phyloP scores from a whole-genome alignment of 148 eudicot species.

The Salicornia ramosissima region DNA sequence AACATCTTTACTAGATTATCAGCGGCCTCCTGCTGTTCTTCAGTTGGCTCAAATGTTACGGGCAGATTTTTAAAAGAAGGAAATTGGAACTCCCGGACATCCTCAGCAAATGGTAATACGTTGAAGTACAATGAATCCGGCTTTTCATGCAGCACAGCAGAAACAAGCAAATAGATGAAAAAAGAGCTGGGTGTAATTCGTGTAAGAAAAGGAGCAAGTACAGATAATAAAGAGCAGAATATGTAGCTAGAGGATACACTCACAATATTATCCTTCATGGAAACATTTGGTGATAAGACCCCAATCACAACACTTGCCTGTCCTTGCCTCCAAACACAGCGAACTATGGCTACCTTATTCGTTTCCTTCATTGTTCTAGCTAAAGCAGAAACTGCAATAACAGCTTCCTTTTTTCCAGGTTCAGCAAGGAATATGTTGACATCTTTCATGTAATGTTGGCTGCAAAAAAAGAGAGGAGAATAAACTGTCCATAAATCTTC shows the following conservation, averaged over 20 bases:
- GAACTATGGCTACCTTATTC: conserved; percentile 85
- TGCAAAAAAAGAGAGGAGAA: conserved; percentile 25
- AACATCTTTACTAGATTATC: conserved; percentile 85
- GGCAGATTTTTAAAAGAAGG: conserved; percentile 86
- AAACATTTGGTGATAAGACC: conserved; percentile 80
- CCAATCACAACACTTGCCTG: conserved; percentile 83
- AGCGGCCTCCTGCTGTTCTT: conserved; percentile 77
- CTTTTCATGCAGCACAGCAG: conserved; percentile 41
- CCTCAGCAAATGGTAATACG: conserved; percentile 92
- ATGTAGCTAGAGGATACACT: conserved; percentile 26
- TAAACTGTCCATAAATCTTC: background rate
- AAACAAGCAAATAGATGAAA: conserved; percentile 17
- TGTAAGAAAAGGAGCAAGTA: background rate
- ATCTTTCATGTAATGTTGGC: conserved; percentile 93
- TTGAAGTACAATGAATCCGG: conserved; percentile 97
- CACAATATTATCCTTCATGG: conserved; percentile 63
- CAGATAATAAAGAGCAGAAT: background rate
- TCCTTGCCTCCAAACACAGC: conserved; percentile 97
- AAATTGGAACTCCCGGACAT: conserved; percentile 93
- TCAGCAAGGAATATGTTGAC: conserved; percentile 83
- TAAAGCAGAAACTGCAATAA: conserved; percentile 73
- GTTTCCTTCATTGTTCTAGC: conserved; percentile 94
- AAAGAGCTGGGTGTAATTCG: background rate
- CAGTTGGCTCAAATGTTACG: conserved; percentile 63
- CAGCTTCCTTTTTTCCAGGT: conserved; percentile 78